phyloP scores from a whole-genome alignment of 140 eudicot species.

The Flaveria floridana region DNA sequence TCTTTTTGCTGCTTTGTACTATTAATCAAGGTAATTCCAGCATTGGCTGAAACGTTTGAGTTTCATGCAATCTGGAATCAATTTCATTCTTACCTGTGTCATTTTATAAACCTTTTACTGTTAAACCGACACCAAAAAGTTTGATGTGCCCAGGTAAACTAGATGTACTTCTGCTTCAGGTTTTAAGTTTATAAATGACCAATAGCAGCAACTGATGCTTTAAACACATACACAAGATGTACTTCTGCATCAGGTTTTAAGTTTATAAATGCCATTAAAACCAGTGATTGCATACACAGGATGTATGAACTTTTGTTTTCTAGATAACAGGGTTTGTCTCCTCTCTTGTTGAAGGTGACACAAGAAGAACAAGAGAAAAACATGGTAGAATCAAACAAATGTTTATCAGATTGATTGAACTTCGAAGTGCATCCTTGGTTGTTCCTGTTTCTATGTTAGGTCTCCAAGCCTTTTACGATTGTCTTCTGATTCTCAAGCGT shows the following conservation, averaged over 20 bases:
- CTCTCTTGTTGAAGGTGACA: no score
- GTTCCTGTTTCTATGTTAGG: no score
- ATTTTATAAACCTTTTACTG: background rate
- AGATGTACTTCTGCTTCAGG: background rate
- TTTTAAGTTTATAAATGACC: background rate
- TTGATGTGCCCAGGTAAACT: background rate
- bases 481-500: no score
- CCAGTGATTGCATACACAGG: background rate
- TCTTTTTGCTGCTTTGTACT: constrained; percentile 12
- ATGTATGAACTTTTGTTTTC: background rate
- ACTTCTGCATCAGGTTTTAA: no score
- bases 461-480: no score
- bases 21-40: background rate
- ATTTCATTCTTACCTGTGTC: constrained; percentile 18
- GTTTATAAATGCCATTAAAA: background rate
- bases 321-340: no score
- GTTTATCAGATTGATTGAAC: no score
- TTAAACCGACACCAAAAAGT: background rate
- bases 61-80: constrained; percentile 13
- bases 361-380: no score
- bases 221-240: background rate
- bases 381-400: no score
- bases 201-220: background rate
- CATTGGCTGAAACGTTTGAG: constrained; percentile 6
- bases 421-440: no score